phyloP scores from a whole-genome alignment of 352 stramenopile species.

The Phytopythium mirpurense region DNA sequence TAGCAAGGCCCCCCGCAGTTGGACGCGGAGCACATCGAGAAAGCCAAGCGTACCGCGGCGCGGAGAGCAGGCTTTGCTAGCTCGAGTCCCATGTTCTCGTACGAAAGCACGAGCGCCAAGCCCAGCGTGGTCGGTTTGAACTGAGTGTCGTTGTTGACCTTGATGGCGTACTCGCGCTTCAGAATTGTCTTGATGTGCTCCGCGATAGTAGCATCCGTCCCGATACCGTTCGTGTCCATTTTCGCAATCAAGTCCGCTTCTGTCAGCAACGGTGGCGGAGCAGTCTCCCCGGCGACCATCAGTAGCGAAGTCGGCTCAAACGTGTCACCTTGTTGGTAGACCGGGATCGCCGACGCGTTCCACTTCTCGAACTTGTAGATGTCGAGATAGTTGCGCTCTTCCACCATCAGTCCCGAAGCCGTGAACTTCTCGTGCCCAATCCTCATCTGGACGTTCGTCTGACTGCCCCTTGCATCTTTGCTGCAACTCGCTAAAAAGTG shows the following conservation, averaged over 20 bases:
- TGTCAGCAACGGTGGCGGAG: conserved; percentile 84
- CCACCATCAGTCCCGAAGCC: conserved; percentile 86
- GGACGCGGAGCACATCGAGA: neutral
- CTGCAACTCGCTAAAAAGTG: conserved; percentile 99
- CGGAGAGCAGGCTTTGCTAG: conserved; percentile 95
- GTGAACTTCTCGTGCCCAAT: conserved; percentile 88
- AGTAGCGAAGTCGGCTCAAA: conserved; percentile 64
- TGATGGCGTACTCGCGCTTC: conserved; percentile 95
- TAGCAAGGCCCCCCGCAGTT: neutral
- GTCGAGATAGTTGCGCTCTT: conserved; percentile 92
- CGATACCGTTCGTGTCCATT: conserved; percentile 95
- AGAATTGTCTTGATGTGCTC: conserved; percentile 99
- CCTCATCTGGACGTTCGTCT: conserved; percentile 87
- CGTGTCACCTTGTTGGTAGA: conserved; percentile 73
- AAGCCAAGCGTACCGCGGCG: conserved; percentile 42
- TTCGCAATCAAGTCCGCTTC: conserved; percentile 92
- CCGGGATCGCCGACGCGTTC: conserved; percentile 80
- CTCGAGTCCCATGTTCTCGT: conserved; percentile 93
- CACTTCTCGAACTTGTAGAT: conserved; percentile 95
- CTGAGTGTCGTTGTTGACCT: conserved; percentile 90
- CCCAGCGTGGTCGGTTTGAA: conserved; percentile 93
- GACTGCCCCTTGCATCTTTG: conserved; percentile 88
- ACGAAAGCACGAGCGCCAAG: conserved; percentile 88
- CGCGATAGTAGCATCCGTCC: conserved; percentile 94
- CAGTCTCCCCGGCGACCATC: conserved; percentile 73